Conservation (phyloP, 768 basidiomycete species). For the Fomitopsis serialis region DNA sequence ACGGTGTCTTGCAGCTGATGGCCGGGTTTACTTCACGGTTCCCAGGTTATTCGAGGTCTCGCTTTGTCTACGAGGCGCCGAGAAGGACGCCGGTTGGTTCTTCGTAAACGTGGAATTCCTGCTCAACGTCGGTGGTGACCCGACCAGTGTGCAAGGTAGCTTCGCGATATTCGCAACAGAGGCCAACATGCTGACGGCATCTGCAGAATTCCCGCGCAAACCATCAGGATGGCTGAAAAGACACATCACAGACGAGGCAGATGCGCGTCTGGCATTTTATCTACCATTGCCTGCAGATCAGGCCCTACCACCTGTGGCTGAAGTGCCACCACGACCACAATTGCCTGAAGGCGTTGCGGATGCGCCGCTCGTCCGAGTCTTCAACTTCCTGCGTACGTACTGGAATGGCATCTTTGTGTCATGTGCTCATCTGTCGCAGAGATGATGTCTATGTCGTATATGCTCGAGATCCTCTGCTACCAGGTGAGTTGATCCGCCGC, state of each 20-base stretch:
- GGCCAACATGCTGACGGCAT: not conserved
- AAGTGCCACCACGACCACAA: constrained; percentile 40
- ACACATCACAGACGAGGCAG: constrained; percentile 69
- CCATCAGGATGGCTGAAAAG: constrained; percentile 59
- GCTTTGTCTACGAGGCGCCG: constrained; percentile 67
- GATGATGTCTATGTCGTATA: constrained; percentile 89
- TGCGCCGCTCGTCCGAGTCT: constrained; percentile 78
- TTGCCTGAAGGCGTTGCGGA: constrained; percentile 64
- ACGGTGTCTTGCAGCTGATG: constrained; percentile 46
- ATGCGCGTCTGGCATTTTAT: constrained; percentile 62
- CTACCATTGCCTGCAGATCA: constrained; percentile 41
- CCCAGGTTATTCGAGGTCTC: constrained; percentile 70
- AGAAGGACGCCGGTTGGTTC: constrained; percentile 77
- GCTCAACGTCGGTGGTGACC: constrained; percentile 67
- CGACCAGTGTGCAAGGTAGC: constrained; percentile 65
- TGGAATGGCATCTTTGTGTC: not conserved
- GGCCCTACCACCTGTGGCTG: constrained; percentile 34
- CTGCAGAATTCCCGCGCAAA: constrained; percentile 65
- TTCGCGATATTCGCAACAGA: not conserved
- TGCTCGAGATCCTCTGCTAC: constrained; percentile 83
- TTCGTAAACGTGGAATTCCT: constrained; percentile 74
- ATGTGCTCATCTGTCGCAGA: constrained; percentile 38
- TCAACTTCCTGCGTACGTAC: constrained; percentile 81
- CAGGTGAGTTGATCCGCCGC: constrained; percentile 38
- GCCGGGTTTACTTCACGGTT: constrained; percentile 73